Conservation (phyloP, 176 grass and related monocot genomes). For the Lolium multiflorum region DNA sequence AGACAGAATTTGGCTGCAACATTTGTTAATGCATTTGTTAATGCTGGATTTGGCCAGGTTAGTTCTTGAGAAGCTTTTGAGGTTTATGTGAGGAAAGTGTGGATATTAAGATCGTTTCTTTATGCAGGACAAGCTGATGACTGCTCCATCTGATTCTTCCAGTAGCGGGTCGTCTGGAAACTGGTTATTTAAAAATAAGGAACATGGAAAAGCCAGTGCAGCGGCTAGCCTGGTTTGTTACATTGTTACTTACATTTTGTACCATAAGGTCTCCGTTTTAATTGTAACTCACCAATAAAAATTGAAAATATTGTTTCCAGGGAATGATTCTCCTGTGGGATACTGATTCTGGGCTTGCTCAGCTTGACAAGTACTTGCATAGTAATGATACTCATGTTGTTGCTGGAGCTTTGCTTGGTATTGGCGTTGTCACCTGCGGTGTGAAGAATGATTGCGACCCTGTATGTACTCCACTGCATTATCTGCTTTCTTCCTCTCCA, state of each 20-base stretch:
- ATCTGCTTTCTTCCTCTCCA: background rate
- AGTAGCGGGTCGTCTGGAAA: conserved; percentile 77
- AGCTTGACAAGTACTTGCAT: conserved; percentile 95
- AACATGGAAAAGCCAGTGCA: conserved; percentile 94
- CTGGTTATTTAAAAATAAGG: conserved; percentile 99
- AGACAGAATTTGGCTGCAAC: conserved; percentile 95
- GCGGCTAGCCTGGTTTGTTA: conserved; percentile 88
- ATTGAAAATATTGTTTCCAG: conserved; percentile 43
- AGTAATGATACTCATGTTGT: conserved; percentile 93
- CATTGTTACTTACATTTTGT: conserved; percentile 11
- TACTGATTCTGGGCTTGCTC: conserved; percentile 82
- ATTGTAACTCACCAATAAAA: conserved; percentile 28
- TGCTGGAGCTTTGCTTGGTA: conserved; percentile 93
- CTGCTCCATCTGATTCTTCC: conserved; percentile 76
- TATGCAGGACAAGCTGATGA: conserved; percentile 98
- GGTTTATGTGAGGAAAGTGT: background rate
- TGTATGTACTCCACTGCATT: conserved; percentile 54
- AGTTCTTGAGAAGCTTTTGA: conserved; percentile 28
- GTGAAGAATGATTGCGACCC: conserved; percentile 98
- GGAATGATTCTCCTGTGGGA: conserved; percentile 99
- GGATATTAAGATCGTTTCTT: conserved; percentile 30
- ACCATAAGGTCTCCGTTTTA: conserved; percentile 5
- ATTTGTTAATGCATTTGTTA: conserved; percentile 99
- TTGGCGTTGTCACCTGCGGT: conserved; percentile 88
- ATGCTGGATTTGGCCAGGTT: conserved; percentile 99